Evolutionary conservation across 73 alveolate species (phyloP).

Genomic region (Paramecium caudatum): DNA sequence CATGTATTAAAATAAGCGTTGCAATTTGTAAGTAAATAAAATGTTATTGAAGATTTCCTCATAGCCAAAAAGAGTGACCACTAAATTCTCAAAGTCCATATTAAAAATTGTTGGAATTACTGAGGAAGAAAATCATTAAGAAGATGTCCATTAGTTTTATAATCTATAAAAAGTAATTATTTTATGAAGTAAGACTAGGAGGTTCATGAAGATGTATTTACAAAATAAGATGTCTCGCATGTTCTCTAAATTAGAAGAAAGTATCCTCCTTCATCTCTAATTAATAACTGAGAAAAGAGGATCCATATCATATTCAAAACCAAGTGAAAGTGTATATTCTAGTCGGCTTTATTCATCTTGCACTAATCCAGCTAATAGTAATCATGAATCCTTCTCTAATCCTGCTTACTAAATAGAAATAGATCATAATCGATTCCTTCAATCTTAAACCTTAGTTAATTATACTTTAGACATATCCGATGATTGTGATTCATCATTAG

Average conservation of each 20-base stretch:
- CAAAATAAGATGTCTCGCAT: slow-evolving; percentile 27
- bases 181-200: slow-evolving; percentile 66
- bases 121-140: slow-evolving; percentile 32
- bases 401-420: slow-evolving; percentile 19
- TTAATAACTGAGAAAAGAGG: slow-evolving; percentile 7
- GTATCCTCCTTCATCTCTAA: slow-evolving; percentile 17
- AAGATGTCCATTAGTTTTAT: slow-evolving; percentile 2
- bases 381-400: slow-evolving; percentile 37
- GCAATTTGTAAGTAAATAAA: neutral
- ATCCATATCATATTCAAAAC: neutral
- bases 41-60: slow-evolving; percentile 22
- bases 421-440: neutral
- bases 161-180: slow-evolving; percentile 50
- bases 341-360: slow-evolving; percentile 19
- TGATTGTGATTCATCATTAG: neutral
- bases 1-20: slow-evolving; percentile 51
- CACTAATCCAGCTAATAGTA: slow-evolving; percentile 44
- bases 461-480: neutral
- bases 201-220: slow-evolving; percentile 51
- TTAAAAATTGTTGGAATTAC: slow-evolving; percentile 47
- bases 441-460: neutral
- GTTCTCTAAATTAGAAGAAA: slow-evolving; percentile 19
- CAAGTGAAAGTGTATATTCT: slow-evolving; percentile 26
- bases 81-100: slow-evolving; percentile 42
- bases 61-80: neutral